phyloP scores from a whole-genome alignment of 1,284 basidiomycete genomes.

The Takashimella koratensis region DNA sequence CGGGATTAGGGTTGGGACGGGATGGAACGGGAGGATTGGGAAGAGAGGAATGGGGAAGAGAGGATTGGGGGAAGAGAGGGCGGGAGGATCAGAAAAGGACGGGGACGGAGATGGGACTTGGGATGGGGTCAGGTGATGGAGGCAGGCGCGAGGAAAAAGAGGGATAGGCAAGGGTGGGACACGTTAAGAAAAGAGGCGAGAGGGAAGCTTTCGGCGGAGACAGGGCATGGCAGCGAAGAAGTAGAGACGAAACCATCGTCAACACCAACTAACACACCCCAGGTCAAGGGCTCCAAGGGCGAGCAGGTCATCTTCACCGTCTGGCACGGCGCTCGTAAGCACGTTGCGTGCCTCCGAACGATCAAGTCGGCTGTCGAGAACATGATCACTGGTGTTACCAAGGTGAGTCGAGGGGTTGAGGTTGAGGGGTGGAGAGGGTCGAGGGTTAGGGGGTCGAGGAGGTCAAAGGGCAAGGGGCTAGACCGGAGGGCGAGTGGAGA shows the following conservation, averaged over 20 bases:
- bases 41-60: not conserved
- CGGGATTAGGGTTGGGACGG: not conserved
- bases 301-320: slow-evolving; percentile 86
- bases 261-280: slow-evolving; percentile 6
- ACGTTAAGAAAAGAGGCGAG: not conserved
- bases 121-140: no score
- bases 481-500: no score
- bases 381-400: slow-evolving; percentile 96
- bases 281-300: slow-evolving; percentile 52
- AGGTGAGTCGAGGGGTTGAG: slow-evolving; percentile 63
- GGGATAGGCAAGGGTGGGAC: not conserved
- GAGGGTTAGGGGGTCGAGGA: no score
- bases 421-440: no score
- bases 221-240: no score
- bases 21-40: not conserved
- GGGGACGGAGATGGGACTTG: not conserved
- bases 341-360: slow-evolving; percentile 95
- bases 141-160: not conserved
- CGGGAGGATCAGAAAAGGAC: no score
- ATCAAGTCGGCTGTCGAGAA: slow-evolving; percentile 93
- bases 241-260: no score
- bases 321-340: slow-evolving; percentile 98
- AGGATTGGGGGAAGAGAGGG: not conserved
- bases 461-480: no score
- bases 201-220: not conserved